Conservation (phyloP, 2,329 filamentous ascomycete species). For the Stachybotrys elegans region DNA sequence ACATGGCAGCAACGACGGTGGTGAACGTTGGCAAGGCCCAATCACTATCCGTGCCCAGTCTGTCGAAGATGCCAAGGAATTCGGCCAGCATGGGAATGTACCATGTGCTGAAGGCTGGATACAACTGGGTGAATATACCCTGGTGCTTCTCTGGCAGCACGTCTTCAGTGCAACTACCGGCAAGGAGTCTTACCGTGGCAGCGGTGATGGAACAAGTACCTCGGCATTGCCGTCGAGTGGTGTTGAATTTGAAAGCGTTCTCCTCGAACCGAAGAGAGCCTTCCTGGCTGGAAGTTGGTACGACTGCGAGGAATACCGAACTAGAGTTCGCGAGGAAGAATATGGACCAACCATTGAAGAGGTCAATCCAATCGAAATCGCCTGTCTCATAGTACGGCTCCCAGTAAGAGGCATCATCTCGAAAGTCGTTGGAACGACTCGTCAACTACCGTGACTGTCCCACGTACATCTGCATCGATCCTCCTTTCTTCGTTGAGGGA, state of each 20-base stretch:
- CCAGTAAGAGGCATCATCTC: not conserved
- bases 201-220: not conserved
- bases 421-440: not conserved
- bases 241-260: not conserved
- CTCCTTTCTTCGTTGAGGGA: no score
- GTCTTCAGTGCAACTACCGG: not conserved
- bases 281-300: not conserved
- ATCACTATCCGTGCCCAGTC: not conserved
- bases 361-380: not conserved
- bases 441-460: not conserved
- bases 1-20: not conserved
- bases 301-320: not conserved
- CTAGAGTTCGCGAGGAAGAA: not conserved
- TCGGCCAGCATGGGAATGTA: conserved; percentile 2
- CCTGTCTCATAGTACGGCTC: not conserved
- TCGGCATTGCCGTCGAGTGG: not conserved
- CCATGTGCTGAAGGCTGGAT: conserved; percentile 1
- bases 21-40: conserved; percentile 1
- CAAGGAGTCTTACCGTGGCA: not conserved
- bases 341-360: not conserved
- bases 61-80: conserved; percentile 3
- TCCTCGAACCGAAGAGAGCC: not conserved
- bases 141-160: conserved; percentile 1
- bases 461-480: not conserved
- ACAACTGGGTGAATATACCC: not conserved